phyloP scores from a whole-genome alignment of 345 rosid genomes.

The Eucalyptus urophylla region DNA sequence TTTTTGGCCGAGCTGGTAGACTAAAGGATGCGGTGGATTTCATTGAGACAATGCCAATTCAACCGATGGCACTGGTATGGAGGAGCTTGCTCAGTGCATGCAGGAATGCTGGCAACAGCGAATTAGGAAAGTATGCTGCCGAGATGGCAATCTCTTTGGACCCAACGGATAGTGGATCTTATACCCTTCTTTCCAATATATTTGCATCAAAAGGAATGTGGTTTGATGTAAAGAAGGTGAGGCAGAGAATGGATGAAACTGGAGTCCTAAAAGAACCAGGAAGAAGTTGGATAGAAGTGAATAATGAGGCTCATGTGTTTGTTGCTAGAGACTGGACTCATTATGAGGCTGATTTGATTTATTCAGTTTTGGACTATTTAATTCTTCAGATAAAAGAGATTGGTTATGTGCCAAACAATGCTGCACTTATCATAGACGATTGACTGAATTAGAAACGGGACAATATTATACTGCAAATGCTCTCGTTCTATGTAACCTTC shows the following conservation, averaged over 20 bases:
- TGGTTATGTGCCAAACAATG: not conserved
- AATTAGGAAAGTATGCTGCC: slow-evolving; percentile 55
- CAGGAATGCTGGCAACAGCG: slow-evolving; percentile 23
- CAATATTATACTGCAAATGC: not conserved
- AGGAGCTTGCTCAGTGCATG: slow-evolving; percentile 63
- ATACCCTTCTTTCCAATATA: slow-evolving; percentile 45
- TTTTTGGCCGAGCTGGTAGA: slow-evolving; percentile 52
- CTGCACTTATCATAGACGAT: not conserved
- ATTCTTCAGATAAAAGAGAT: slow-evolving; percentile 31
- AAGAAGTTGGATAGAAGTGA: slow-evolving; percentile 50
- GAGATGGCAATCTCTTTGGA: slow-evolving; percentile 53
- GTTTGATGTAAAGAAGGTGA: slow-evolving; percentile 42
- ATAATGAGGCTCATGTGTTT: slow-evolving; percentile 28
- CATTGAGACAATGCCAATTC: slow-evolving; percentile 42
- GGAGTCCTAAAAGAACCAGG: slow-evolving; percentile 66
- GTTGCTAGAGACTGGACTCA: slow-evolving; percentile 42
- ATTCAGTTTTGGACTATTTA: slow-evolving; percentile 24
- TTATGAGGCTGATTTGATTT: slow-evolving; percentile 15
- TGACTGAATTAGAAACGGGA: not conserved
- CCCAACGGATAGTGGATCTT: slow-evolving; percentile 55
- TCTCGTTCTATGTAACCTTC: not conserved
- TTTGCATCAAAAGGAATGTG: slow-evolving; percentile 65
- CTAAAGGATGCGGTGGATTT: slow-evolving; percentile 43
- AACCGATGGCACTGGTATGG: slow-evolving; percentile 46
- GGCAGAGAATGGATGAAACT: slow-evolving; percentile 44